These are phyloP conservation scores for Xylaria castorea DNA, from an alignment of 495 filamentous ascomycete species.

Conservation along the genomic window DNA sequence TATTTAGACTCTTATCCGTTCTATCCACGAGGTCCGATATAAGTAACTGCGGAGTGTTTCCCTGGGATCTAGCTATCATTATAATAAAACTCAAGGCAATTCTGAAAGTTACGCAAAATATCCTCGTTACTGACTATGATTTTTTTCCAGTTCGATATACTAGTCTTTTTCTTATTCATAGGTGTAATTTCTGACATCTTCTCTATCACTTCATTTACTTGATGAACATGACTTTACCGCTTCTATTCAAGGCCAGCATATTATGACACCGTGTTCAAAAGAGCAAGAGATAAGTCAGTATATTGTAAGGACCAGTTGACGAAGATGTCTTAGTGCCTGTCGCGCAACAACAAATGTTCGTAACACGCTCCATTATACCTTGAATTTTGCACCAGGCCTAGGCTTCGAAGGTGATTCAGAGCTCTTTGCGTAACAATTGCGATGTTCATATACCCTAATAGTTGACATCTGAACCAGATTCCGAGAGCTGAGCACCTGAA, in stretches of 20 bases:
- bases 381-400: not conserved
- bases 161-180: not conserved
- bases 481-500: not conserved
- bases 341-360: not conserved
- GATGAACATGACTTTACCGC: not conserved
- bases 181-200: not conserved
- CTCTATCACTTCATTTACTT: not conserved
- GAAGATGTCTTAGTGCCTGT: not conserved
- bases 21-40: not conserved
- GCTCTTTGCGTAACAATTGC: not conserved
- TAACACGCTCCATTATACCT: not conserved
- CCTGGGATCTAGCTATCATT: not conserved
- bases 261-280: not conserved
- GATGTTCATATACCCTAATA: not conserved
- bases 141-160: not conserved
- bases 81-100: not conserved
- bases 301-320: not conserved
- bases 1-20: not conserved
- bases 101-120: not conserved
- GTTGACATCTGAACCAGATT: not conserved
- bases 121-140: not conserved
- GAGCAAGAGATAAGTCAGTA: not conserved
- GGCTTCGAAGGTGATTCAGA: not conserved
- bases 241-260: not conserved
- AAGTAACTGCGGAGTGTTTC: not conserved